phyloP scores from a whole-genome alignment of 202 grass and related monocot genomes.

The Setaria viridis region DNA sequence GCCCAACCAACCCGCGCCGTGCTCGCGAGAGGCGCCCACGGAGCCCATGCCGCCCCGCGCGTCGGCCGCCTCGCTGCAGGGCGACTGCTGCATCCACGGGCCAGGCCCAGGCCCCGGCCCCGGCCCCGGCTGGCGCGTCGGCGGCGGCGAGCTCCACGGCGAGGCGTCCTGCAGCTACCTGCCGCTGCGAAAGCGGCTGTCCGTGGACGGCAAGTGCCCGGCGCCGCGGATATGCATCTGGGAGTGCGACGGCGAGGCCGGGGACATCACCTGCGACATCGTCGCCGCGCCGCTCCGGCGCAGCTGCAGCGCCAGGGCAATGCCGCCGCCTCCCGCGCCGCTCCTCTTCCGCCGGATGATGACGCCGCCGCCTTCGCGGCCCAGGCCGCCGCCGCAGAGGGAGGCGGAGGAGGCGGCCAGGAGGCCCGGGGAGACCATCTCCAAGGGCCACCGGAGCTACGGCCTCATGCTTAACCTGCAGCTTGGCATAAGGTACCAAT shows the following conservation, averaged over 20 bases:
- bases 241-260: conserved; percentile 71
- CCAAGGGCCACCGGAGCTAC: conserved; percentile 67
- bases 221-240: conserved; percentile 68
- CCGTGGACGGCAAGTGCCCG: conserved; percentile 55
- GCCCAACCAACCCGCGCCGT: neutral
- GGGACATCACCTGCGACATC: conserved; percentile 68
- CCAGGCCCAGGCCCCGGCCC: neutral
- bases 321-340: conserved; percentile 27
- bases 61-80: conserved; percentile 7
- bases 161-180: conserved; percentile 48
- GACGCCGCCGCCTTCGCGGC: conserved; percentile 46
- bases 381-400: conserved; percentile 12
- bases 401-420: conserved; percentile 29
- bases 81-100: conserved; percentile 50
- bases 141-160: neutral
- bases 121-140: conserved; percentile 3
- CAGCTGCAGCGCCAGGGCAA: conserved; percentile 62
- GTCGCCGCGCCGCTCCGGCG: conserved; percentile 57
- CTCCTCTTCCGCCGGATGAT: conserved; percentile 46
- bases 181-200: conserved; percentile 58
- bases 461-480: conserved; percentile 69
- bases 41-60: conserved; percentile 49
- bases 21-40: conserved; percentile 14
- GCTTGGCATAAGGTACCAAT: conserved; percentile 63
- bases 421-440: conserved; percentile 57